These are phyloP conservation scores for Wolfiporia cocos DNA, from an alignment of 1,284 basidiomycete species.

Conservation along the genomic window DNA sequence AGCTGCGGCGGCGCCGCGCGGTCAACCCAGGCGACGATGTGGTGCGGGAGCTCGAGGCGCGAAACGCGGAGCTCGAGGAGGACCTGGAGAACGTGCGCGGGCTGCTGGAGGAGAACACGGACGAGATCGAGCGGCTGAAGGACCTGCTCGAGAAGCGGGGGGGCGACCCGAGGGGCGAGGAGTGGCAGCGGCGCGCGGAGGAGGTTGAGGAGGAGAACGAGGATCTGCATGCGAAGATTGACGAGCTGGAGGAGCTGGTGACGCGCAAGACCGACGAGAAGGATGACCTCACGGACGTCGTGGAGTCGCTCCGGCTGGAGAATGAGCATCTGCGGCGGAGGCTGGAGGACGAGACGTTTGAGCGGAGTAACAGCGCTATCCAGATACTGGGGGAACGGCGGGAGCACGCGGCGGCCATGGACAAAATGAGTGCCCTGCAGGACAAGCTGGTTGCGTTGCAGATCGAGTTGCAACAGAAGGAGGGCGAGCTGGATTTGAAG, in stretches of 20 bases:
- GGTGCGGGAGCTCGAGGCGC: slow-evolving; percentile 46
- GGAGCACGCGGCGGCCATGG: slow-evolving; percentile 67
- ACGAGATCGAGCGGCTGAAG: slow-evolving; percentile 63
- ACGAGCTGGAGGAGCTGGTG: slow-evolving; percentile 55
- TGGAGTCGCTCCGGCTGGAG: slow-evolving; percentile 56
- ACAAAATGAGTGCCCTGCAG: slow-evolving; percentile 63
- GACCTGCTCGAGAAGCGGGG: slow-evolving; percentile 54
- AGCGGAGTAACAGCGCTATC: slow-evolving; percentile 66
- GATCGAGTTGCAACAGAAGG: slow-evolving; percentile 78
- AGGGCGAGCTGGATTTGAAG: slow-evolving; percentile 76
- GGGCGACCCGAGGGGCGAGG: slow-evolving; percentile 33
- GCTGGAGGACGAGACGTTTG: slow-evolving; percentile 53
- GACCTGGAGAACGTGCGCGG: slow-evolving; percentile 61
- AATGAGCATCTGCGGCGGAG: slow-evolving; percentile 64
- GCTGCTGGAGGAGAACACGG: slow-evolving; percentile 71
- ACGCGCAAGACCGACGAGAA: slow-evolving; percentile 60
- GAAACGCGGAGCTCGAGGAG: slow-evolving; percentile 63
- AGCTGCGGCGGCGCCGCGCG: slow-evolving; percentile 43
- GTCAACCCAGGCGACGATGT: slow-evolving; percentile 38
- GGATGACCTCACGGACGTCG: slow-evolving; percentile 60
- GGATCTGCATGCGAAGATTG: slow-evolving; percentile 49
- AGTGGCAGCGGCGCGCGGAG: slow-evolving; percentile 40
- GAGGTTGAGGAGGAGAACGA: slow-evolving; percentile 65
- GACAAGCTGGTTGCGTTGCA: slow-evolving; percentile 73
- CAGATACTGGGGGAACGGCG: slow-evolving; percentile 64